A percentile compares a stretch with the other conserved stretches of the same genome.
phyloP scores from a whole-genome alignment of 129 eudicot species.

The Escallonia herrerae region DNA sequence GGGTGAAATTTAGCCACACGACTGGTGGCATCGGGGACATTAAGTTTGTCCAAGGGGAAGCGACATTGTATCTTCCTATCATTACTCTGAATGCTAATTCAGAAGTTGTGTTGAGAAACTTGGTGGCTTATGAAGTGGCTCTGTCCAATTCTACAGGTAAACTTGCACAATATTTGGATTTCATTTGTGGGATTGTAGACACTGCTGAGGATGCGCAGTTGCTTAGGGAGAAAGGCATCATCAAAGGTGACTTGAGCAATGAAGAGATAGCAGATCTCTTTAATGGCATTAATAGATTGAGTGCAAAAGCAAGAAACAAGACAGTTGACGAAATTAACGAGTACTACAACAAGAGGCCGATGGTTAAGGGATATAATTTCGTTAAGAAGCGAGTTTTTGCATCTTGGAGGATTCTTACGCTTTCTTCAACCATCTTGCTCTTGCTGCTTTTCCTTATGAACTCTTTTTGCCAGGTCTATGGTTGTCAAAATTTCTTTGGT shows the following conservation, averaged over 20 bases:
- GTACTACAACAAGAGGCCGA: constrained; percentile 15
- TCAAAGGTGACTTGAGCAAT: constrained; percentile 12
- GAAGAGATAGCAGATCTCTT: constrained; percentile 31
- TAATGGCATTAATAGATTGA: constrained; percentile 23
- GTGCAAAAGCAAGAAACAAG: constrained; percentile 6
- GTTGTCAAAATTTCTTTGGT: constrained; percentile 22
- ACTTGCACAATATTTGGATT: constrained; percentile 20
- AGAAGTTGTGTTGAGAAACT: constrained; percentile 41
- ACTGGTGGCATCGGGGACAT: constrained; percentile 23
- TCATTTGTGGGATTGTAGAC: constrained; percentile 41
- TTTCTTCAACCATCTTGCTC: constrained; percentile 22
- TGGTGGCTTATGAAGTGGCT: constrained; percentile 42
- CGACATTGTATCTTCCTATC: constrained; percentile 31
- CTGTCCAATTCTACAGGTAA: constrained; percentile 6
- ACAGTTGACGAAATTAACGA: constrained; percentile 30
- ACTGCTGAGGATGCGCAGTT: constrained; percentile 34
- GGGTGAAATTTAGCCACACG: constrained; percentile 25
- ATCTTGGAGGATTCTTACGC: constrained; percentile 23
- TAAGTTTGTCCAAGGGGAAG: constrained; percentile 18
- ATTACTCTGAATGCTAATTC: constrained; percentile 29
- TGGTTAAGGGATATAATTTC: constrained; percentile 19
- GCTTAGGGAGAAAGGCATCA: constrained; percentile 22
- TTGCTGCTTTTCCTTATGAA: constrained; percentile 25
- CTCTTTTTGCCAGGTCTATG: constrained; percentile 32
- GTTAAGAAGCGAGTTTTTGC: constrained; percentile 20